Percentiles rank a stretch among this genome's conserved stretches.
Evolutionary conservation across 768 basidiomycete species (phyloP).

Genomic region (Suillus bovinus): DNA sequence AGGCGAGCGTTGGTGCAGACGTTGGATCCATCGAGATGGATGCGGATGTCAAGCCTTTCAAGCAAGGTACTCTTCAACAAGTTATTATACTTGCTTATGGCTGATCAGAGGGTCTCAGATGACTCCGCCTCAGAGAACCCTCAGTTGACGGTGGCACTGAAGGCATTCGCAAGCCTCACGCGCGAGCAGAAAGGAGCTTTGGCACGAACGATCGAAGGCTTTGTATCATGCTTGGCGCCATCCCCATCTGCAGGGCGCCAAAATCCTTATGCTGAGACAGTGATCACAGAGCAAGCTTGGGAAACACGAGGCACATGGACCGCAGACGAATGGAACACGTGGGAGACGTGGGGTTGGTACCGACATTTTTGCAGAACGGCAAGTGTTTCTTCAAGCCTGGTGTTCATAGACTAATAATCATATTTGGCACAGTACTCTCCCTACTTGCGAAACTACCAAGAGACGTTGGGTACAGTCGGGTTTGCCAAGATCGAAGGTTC

Average conservation of each 20-base stretch:
- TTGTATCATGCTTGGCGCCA: conserved; percentile 62
- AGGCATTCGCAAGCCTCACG: conserved; percentile 72
- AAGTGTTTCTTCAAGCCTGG: conserved; percentile 28
- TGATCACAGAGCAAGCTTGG: conserved; percentile 72
- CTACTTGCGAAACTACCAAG: conserved; percentile 72
- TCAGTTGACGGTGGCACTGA: conserved; percentile 67
- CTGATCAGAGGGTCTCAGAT: conserved; percentile 31
- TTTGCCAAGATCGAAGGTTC: conserved; percentile 63
- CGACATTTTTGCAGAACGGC: conserved; percentile 85
- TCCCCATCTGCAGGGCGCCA: conserved; percentile 41
- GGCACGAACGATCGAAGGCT: conserved; percentile 72
- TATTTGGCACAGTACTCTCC: conserved; percentile 63
- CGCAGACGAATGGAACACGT: conserved; percentile 75
- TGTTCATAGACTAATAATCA: conserved; percentile 9
- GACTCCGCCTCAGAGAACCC: conserved; percentile 60
- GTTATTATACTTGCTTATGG: too few relatives aligned
- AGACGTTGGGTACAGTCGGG: conserved; percentile 68
- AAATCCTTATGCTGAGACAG: conserved; percentile 51
- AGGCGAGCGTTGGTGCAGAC: conserved; percentile 58
- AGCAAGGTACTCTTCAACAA: conserved; percentile 28
- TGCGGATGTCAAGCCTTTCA: conserved; percentile 65
- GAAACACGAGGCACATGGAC: conserved; percentile 67
- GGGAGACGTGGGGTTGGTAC: conserved; percentile 93
- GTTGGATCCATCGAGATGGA: conserved; percentile 64
- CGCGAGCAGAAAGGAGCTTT: conserved; percentile 77